Evolutionary conservation across 805 yeast species (phyloP).

Genomic region (Wickerhamiella dianesei): DNA sequence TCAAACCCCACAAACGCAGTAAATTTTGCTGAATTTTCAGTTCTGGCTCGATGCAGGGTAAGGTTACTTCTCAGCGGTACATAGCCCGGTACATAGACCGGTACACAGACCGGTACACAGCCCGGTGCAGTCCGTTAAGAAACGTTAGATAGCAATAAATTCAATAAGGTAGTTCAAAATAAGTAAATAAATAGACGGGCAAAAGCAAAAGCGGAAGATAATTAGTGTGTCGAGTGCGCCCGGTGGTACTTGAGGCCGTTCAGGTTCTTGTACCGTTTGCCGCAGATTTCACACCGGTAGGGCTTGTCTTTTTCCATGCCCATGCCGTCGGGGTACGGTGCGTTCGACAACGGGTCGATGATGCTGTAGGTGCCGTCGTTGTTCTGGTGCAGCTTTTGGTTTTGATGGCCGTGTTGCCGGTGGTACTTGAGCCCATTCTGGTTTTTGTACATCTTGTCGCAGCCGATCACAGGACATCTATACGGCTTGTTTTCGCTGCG

Average conservation of each 20-base stretch:
- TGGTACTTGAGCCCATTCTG: slow-evolving; percentile 96
- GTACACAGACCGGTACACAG: no score
- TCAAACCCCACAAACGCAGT: not conserved
- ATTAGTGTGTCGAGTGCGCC: slow-evolving; percentile 90
- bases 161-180: not conserved
- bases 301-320: slow-evolving; percentile 97
- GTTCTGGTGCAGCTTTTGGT: slow-evolving; percentile 78
- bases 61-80: no score
- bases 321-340: slow-evolving; percentile 86
- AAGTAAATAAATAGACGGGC: slow-evolving; percentile 1
- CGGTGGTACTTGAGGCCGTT: slow-evolving; percentile 95
- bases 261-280: slow-evolving; percentile 88
- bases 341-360: slow-evolving; percentile 67
- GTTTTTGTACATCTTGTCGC: slow-evolving; percentile 93
- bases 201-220: not conserved
- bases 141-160: not conserved
- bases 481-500: slow-evolving; percentile 87
- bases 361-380: slow-evolving; percentile 88
- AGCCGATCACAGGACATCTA: slow-evolving; percentile 95
- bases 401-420: slow-evolving; percentile 91
- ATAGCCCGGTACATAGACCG: no score
- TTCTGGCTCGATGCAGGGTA: not conserved
- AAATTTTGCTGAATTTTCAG: not conserved
- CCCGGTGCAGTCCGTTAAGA: no score
- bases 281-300: slow-evolving; percentile 95